Evolutionary conservation across 2,329 filamentous ascomycete species (phyloP).

Genomic region (Stachybotrys echinatus): DNA sequence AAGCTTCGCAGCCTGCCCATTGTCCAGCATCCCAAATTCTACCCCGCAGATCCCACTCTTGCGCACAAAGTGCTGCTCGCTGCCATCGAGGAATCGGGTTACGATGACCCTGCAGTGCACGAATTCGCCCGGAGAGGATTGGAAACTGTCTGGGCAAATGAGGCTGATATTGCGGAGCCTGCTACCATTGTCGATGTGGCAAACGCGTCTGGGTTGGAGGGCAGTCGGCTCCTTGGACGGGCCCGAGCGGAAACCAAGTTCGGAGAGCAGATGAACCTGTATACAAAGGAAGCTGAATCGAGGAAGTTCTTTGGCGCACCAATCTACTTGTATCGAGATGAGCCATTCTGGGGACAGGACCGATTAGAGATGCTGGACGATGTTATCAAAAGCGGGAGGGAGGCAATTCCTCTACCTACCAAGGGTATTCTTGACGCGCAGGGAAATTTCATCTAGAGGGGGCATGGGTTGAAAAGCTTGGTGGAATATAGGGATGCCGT

Average conservation of each 20-base stretch:
- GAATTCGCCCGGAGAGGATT: constrained; percentile 5
- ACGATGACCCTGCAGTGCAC: constrained; percentile 5
- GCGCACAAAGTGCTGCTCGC: constrained; percentile 14
- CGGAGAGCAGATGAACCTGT: constrained; percentile 2
- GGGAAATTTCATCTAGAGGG: not conserved
- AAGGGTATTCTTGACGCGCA: not conserved
- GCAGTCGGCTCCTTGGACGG: constrained; percentile 1
- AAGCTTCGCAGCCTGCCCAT: constrained; percentile 17
- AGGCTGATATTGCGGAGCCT: constrained; percentile 8
- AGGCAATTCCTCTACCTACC: not conserved
- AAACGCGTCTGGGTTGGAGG: constrained; percentile 5
- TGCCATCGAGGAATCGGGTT: constrained; percentile 2
- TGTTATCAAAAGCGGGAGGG: constrained; percentile 14
- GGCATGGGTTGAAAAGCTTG: no score
- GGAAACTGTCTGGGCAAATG: constrained; percentile 8
- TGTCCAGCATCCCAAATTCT: constrained; percentile 16
- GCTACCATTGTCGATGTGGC: constrained; percentile 6
- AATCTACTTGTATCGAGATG: constrained; percentile 12
- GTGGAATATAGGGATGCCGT: no score
- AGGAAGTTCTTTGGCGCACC: constrained; percentile 15
- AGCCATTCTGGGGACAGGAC: constrained; percentile 21
- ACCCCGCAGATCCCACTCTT: constrained; percentile 19
- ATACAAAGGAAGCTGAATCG: constrained; percentile 11
- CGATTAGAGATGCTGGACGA: constrained; percentile 16
- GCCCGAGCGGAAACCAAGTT: constrained; percentile 1